Evolutionary conservation across 176 grass and related monocot genomes (phyloP).

Genomic region (Metroxylon sagu): DNA sequence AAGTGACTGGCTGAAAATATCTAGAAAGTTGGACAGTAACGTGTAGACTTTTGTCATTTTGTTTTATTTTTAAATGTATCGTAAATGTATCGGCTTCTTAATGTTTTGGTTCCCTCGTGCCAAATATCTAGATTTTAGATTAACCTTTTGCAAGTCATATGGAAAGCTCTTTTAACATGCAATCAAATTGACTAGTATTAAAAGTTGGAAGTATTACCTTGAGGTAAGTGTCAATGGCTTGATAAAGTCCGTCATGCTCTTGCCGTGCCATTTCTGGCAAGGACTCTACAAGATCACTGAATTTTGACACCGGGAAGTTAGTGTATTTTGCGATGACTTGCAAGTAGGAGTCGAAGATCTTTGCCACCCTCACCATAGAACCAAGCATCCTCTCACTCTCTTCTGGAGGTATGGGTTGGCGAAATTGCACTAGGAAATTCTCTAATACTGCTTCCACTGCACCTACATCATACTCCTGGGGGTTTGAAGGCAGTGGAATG

Average conservation of each 20-base stretch:
- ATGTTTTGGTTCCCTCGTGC: no score
- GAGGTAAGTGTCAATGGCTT: constrained; percentile 77
- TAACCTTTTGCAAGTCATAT: no score
- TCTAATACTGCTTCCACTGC: constrained; percentile 64
- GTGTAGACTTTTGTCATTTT: no score
- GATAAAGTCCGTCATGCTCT: constrained; percentile 63
- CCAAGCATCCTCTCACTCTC: constrained; percentile 35
- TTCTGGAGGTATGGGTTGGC: constrained; percentile 21
- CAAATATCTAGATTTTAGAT: no score
- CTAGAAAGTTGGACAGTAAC: no score
- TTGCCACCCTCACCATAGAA: constrained; percentile 51
- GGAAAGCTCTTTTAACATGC: no score
- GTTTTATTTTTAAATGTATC: no score
- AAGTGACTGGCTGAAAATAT: no score
- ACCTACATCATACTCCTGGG: constrained; percentile 47
- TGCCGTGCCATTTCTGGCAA: constrained; percentile 62
- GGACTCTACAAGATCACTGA: constrained; percentile 52
- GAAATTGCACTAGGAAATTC: constrained; percentile 57
- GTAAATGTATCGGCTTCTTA: no score
- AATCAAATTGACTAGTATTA: not conserved
- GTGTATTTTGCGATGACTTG: constrained; percentile 39
- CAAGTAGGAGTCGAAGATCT: constrained; percentile 58
- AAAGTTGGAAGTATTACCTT: constrained; percentile 28
- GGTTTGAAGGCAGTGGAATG: constrained; percentile 42
- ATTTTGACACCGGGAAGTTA: constrained; percentile 48